These are phyloP conservation scores for Salix udensis DNA, from an alignment of 345 rosid species.

Conservation along the genomic window DNA sequence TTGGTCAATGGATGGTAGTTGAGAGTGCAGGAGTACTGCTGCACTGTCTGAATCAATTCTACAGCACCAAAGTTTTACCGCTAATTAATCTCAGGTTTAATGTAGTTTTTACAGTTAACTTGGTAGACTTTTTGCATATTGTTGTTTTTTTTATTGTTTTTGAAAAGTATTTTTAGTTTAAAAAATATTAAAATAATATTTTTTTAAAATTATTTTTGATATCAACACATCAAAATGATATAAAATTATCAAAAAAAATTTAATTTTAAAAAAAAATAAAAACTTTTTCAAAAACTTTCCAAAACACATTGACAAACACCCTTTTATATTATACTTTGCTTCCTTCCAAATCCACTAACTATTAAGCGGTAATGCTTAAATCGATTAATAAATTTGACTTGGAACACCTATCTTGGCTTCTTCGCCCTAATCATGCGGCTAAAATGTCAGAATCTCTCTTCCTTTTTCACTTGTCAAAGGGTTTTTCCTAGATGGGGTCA, in stretches of 20 bases:
- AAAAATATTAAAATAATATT: too few species aligned
- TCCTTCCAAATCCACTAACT: neutral
- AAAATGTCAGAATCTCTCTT: conserved; percentile 24
- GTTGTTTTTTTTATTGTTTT: too few species aligned
- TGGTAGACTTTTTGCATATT: neutral
- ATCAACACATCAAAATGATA: too few species aligned
- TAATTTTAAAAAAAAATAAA: too few species aligned
- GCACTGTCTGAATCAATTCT: neutral
- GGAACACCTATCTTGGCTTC: conserved; percentile 5
- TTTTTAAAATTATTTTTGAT: too few species aligned
- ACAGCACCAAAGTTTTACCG: neutral
- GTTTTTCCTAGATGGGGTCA: conserved; percentile 14
- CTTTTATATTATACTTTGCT: neutral
- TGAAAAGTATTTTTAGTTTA: too few species aligned
- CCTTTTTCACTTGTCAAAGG: conserved; percentile 19
- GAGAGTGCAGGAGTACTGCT: neutral
- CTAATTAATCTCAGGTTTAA: neutral
- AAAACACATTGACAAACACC: too few species aligned
- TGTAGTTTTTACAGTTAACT: neutral
- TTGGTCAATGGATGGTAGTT: neutral
- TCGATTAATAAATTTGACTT: neutral
- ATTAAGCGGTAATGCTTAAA: neutral
- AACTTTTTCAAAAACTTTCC: neutral
- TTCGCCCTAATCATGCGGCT: conserved; percentile 5
- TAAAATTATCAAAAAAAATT: too few species aligned